Percentiles rank a stretch among this genome's conserved stretches.
phyloP scores from a whole-genome alignment of 1,284 basidiomycete species.

The Ganoderma leucocontextum region DNA sequence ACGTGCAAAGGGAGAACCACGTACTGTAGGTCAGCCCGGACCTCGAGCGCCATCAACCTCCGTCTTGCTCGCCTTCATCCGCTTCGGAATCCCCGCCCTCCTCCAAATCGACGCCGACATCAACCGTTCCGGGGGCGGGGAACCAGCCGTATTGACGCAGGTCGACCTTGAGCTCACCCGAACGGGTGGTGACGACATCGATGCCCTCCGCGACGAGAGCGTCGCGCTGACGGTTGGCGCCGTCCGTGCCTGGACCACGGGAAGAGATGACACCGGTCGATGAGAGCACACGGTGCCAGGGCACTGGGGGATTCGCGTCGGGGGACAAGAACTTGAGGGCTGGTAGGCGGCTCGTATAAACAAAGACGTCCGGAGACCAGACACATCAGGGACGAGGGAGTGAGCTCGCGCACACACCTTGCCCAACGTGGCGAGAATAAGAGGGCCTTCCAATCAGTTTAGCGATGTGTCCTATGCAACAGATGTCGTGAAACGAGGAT shows the following conservation, averaged over 20 bases:
- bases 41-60: not conserved
- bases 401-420: slow-evolving; percentile 58
- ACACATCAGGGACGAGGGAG: slow-evolving; percentile 1
- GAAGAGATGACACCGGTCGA: slow-evolving; percentile 80
- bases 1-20: not conserved
- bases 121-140: slow-evolving; percentile 46
- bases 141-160: slow-evolving; percentile 68
- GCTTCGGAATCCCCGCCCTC: slow-evolving; percentile 12
- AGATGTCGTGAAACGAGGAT: not conserved
- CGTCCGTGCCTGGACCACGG: slow-evolving; percentile 76
- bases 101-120: slow-evolving; percentile 27
- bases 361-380: too few species aligned
- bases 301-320: slow-evolving; percentile 66
- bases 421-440: slow-evolving; percentile 86
- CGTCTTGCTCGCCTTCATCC: slow-evolving; percentile 4
- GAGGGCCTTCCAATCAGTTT: slow-evolving; percentile 85
- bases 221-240: slow-evolving; percentile 72
- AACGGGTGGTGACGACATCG: slow-evolving; percentile 58
- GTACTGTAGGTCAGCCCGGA: not conserved
- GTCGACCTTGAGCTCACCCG: slow-evolving; percentile 59
- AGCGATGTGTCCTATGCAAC: slow-evolving; percentile 75
- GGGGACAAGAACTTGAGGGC: slow-evolving; percentile 77
- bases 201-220: slow-evolving; percentile 77
- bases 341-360: slow-evolving; percentile 31
- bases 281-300: slow-evolving; percentile 79